Percentiles rank a stretch among this genome's conserved stretches.
These are phyloP conservation scores for Conticribra guillardii DNA, from an alignment of 108 stramenopile genomes.

Conservation along the genomic window DNA sequence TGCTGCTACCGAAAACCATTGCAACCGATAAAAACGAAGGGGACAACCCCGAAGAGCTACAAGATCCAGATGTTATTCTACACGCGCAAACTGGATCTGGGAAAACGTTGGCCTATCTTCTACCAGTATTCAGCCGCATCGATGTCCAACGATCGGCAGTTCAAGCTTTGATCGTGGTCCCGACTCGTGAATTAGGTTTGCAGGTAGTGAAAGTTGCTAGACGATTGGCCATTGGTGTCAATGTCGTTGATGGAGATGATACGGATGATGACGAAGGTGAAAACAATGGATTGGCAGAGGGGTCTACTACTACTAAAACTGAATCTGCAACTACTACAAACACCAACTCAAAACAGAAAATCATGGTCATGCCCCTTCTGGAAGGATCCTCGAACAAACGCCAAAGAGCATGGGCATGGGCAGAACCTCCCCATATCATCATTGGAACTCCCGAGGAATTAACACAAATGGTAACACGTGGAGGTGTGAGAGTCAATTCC, in stretches of 20 bases:
- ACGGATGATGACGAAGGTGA: slow-evolving; percentile 2
- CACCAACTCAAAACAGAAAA: slow-evolving; percentile 30
- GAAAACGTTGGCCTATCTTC: slow-evolving; percentile 78
- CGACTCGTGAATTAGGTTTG: slow-evolving; percentile 94
- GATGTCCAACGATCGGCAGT: slow-evolving; percentile 56
- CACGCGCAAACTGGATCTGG: slow-evolving; percentile 87
- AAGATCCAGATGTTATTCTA: slow-evolving; percentile 69
- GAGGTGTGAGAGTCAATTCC: slow-evolving; percentile 73
- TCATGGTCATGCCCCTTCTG: slow-evolving; percentile 92
- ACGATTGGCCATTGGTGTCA: slow-evolving; percentile 52
- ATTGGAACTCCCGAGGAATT: slow-evolving; percentile 75
- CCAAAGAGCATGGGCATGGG: slow-evolving; percentile 94
- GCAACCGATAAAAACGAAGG: not conserved
- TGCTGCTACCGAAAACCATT: slow-evolving; percentile 35
- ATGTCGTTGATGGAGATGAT: slow-evolving; percentile 14
- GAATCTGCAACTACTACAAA: not conserved
- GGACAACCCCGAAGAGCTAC: not conserved
- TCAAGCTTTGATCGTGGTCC: slow-evolving; percentile 88
- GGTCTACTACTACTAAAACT: no score
- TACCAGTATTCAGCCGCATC: slow-evolving; percentile 66
- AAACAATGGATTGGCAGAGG: no score
- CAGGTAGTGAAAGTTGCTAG: slow-evolving; percentile 86
- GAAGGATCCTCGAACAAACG: slow-evolving; percentile 84
- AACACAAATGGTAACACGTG: slow-evolving; percentile 72
- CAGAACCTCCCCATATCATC: slow-evolving; percentile 69